These are phyloP conservation scores for Sutorius eximius DNA, from an alignment of 1,284 basidiomycete genomes.

Conservation along the genomic window DNA sequence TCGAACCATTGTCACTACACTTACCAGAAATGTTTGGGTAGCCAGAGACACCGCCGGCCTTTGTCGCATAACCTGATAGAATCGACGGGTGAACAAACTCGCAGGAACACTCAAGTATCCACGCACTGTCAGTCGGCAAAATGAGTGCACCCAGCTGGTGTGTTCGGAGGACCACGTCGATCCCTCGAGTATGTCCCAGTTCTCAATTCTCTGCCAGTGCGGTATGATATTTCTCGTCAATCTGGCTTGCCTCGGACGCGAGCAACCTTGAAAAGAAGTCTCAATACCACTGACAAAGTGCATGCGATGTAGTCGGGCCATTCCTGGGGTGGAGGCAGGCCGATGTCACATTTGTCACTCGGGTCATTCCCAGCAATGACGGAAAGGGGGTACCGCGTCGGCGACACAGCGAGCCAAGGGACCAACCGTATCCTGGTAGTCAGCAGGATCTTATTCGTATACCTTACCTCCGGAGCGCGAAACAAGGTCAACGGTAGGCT, in stretches of 20 bases:
- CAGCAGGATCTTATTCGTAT: not conserved
- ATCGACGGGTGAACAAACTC: not conserved
- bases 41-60: slow-evolving; percentile 27
- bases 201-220: slow-evolving; percentile 40
- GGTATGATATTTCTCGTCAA: slow-evolving; percentile 40
- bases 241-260: slow-evolving; percentile 37
- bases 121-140: slow-evolving; percentile 39
- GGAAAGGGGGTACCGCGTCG: slow-evolving; percentile 46
- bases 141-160: slow-evolving; percentile 48
- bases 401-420: slow-evolving; percentile 47
- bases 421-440: slow-evolving; percentile 50
- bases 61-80: slow-evolving; percentile 23
- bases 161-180: slow-evolving; percentile 43
- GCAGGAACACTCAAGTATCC: not conserved
- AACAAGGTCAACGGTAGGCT: slow-evolving; percentile 43
- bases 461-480: slow-evolving; percentile 48
- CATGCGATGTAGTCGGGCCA: slow-evolving; percentile 41
- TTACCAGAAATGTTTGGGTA: slow-evolving; percentile 35
- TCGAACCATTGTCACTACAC: not conserved
- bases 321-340: slow-evolving; percentile 40
- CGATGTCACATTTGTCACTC: slow-evolving; percentile 42
- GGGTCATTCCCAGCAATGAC: slow-evolving; percentile 47
- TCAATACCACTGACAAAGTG: not conserved
- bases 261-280: slow-evolving; percentile 35
- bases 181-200: slow-evolving; percentile 43